Evolutionary conservation across 1,284 basidiomycete species (phyloP).

Genomic region (Sanghuangporus sanghuang): DNA sequence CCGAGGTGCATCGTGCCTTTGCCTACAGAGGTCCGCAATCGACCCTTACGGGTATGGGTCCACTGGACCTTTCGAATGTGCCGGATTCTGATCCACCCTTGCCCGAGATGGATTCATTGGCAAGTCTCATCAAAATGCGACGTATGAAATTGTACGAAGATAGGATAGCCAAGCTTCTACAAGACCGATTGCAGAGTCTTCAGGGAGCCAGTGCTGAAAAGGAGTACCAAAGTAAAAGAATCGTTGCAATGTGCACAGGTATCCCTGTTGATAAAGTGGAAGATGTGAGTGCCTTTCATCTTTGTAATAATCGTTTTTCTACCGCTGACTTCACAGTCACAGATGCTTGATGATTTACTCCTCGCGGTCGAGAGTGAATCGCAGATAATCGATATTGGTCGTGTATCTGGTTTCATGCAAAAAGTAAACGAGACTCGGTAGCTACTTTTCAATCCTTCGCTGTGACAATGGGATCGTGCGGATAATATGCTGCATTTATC

Average conservation of each 20-base stretch:
- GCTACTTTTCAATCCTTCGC: background rate
- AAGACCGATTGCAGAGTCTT: constrained; percentile 61
- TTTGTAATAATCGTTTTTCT: constrained; percentile 9
- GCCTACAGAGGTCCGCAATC: constrained; percentile 61
- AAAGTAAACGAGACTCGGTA: constrained; percentile 22
- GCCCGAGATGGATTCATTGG: constrained; percentile 52
- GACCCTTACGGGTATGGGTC: constrained; percentile 49
- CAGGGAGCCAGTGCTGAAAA: constrained; percentile 81
- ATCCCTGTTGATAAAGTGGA: constrained; percentile 87
- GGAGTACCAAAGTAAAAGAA: constrained; percentile 86
- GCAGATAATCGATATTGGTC: constrained; percentile 76
- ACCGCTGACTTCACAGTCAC: constrained; percentile 21
- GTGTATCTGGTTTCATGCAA: constrained; percentile 86
- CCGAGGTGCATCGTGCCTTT: constrained; percentile 49
- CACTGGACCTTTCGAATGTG: constrained; percentile 55
- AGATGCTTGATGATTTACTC: constrained; percentile 87
- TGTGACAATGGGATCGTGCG: constrained; percentile 6
- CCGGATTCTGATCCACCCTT: constrained; percentile 63
- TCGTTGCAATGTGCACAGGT: constrained; percentile 86
- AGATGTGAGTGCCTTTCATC: constrained; percentile 53
- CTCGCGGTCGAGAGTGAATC: constrained; percentile 88
- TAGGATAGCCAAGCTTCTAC: constrained; percentile 71
- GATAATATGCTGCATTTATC: constrained; percentile 5
- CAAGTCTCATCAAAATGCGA: constrained; percentile 64
- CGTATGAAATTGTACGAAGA: constrained; percentile 80